Evolutionary conservation across 2,329 filamentous ascomycete genomes (phyloP).

Genomic region (Coniochaeta prunicola): DNA sequence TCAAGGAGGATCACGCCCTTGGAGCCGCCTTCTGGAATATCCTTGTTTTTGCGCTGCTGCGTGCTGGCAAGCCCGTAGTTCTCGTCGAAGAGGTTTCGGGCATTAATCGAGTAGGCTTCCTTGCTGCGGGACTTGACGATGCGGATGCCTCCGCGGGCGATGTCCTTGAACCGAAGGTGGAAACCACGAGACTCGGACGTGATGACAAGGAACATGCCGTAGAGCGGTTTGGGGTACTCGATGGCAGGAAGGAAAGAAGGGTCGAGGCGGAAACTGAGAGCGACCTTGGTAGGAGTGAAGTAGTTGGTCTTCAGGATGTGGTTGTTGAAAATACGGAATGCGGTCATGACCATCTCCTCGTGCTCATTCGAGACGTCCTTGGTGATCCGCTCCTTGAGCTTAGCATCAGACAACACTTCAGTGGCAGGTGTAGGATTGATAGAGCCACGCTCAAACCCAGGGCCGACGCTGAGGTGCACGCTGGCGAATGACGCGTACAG

Average conservation of each 20-base stretch:
- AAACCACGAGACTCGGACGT: conserved; percentile 95
- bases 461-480: conserved; percentile 59
- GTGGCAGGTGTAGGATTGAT: conserved; percentile 49
- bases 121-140: conserved; percentile 98
- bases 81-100: conserved; percentile 92
- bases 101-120: conserved; percentile 94
- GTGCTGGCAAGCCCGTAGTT: conserved; percentile 98
- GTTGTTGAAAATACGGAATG: conserved; percentile 92
- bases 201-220: conserved; percentile 98
- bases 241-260: conserved; percentile 81
- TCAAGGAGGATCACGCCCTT: conserved; percentile 97
- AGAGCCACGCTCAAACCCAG: conserved; percentile 41
- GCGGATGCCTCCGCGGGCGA: conserved; percentile 91
- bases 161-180: conserved; percentile 94
- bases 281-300: conserved; percentile 94
- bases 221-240: conserved; percentile 89
- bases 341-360: conserved; percentile 95
- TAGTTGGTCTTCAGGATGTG: conserved; percentile 96
- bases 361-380: conserved; percentile 86
- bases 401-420: conserved; percentile 67
- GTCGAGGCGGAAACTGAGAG: conserved; percentile 90
- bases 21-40: conserved; percentile 95
- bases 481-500: conserved; percentile 90
- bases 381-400: conserved; percentile 69
- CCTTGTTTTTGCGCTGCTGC: conserved; percentile 99